These are phyloP conservation scores for Coniosporium apollinis DNA, from an alignment of 495 filamentous ascomycete species.

Conservation along the genomic window DNA sequence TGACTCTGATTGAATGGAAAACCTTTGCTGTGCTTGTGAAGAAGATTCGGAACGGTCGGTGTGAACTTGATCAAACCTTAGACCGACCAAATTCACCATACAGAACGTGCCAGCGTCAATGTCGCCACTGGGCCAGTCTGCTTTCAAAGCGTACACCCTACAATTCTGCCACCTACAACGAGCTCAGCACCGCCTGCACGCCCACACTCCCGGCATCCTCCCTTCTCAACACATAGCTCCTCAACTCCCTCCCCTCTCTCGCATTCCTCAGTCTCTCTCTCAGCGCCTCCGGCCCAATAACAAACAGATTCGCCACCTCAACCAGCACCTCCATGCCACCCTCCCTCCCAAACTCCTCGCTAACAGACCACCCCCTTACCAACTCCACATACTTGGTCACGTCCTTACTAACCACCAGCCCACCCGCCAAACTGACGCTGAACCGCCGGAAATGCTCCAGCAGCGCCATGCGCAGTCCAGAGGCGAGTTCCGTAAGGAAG, in stretches of 20 bases:
- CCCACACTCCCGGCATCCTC: slow-evolving; percentile 69
- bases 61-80: no score
- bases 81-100: no score
- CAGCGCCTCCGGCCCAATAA: slow-evolving; percentile 79
- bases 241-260: slow-evolving; percentile 47
- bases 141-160: no score
- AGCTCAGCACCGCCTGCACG: slow-evolving; percentile 61
- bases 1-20: no score
- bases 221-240: slow-evolving; percentile 61
- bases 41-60: no score
- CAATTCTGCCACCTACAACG: no score
- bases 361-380: slow-evolving; percentile 60
- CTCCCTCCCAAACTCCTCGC: slow-evolving; percentile 41
- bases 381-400: slow-evolving; percentile 78
- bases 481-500: slow-evolving; percentile 71
- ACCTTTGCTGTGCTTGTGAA: no score
- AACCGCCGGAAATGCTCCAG: slow-evolving; percentile 92
- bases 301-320: slow-evolving; percentile 93
- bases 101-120: no score
- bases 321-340: slow-evolving; percentile 64
- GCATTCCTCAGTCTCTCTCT: slow-evolving; percentile 54
- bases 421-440: slow-evolving; percentile 75
- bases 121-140: no score
- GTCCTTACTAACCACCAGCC: slow-evolving; percentile 90
- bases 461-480: slow-evolving; percentile 56